Percentiles rank a stretch among this genome's conserved stretches.
These are phyloP conservation scores for Microglena sp. DNA, from an alignment of 139 green algal genomes.

Conservation along the genomic window DNA sequence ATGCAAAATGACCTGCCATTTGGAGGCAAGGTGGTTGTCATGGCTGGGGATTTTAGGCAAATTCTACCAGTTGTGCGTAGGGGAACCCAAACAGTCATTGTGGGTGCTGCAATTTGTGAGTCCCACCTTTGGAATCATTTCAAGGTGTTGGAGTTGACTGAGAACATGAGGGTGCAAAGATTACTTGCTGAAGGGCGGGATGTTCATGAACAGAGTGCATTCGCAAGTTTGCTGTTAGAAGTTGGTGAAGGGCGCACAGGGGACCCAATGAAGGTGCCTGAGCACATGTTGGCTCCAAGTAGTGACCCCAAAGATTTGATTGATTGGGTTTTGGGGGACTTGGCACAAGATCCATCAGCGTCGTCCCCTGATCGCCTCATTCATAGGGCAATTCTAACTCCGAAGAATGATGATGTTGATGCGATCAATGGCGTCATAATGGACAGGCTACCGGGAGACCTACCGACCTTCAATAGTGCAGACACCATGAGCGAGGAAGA, in stretches of 20 bases:
- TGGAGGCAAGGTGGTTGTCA: not conserved
- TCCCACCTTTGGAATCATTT: not conserved
- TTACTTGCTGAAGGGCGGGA: not conserved
- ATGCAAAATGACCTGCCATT: no score
- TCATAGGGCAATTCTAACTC: not conserved
- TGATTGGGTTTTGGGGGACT: not conserved
- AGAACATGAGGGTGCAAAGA: not conserved
- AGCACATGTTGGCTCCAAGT: not conserved
- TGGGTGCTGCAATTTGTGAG: not conserved
- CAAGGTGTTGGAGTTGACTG: not conserved
- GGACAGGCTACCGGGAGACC: not conserved
- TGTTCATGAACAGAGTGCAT: not conserved
- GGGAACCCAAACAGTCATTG: not conserved
- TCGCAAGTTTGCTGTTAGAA: not conserved
- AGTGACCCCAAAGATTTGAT: not conserved
- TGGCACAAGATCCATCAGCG: not conserved
- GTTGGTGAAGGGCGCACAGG: not conserved
- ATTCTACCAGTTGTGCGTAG: not conserved
- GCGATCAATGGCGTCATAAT: not conserved
- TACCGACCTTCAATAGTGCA: not conserved
- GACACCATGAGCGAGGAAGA: not conserved
- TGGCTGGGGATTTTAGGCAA: not conserved
- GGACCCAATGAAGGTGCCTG: not conserved
- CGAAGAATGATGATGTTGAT: not conserved
- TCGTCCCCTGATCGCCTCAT: not conserved